A percentile compares a stretch with the other conserved stretches of the same genome.
These are phyloP conservation scores for Penicillium frequentans DNA, from an alignment of 2,329 filamentous ascomycete genomes.

Conservation along the genomic window DNA sequence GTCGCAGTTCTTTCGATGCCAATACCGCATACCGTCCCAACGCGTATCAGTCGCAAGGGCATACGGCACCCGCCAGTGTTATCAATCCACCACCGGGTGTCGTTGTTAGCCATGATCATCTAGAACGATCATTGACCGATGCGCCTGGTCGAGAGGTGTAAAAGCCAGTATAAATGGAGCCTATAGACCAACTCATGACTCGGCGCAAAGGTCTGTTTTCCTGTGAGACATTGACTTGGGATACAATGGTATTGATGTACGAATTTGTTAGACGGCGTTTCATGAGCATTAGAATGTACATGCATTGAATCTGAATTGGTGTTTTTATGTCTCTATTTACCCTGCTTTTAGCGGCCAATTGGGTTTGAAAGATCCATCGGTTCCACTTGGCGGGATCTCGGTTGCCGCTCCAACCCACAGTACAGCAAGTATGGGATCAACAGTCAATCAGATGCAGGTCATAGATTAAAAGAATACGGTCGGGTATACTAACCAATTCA, in stretches of 20 bases:
- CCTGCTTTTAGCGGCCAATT: background rate
- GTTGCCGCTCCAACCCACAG: constrained; percentile 14
- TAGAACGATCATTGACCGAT: constrained; percentile 22
- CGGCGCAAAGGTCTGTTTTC: background rate
- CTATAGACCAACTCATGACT: background rate
- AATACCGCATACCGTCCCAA: constrained; percentile 28
- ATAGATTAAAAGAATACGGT: constrained; percentile 13
- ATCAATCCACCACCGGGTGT: constrained; percentile 10
- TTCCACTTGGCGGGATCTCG: background rate
- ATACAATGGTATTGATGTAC: background rate
- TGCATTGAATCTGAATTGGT: no score
- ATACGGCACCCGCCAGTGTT: constrained; percentile 7
- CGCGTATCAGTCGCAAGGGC: constrained; percentile 29
- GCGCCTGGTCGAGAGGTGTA: constrained; percentile 17
- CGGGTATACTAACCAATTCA: constrained; percentile 4
- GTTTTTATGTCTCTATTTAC: background rate
- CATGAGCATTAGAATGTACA: background rate
- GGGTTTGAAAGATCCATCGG: background rate
- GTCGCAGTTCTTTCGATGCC: constrained; percentile 23
- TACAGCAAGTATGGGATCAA: background rate
- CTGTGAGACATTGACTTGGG: background rate
- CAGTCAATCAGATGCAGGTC: constrained; percentile 19
- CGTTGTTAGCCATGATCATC: constrained; percentile 8
- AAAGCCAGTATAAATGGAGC: background rate
- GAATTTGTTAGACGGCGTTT: background rate